Conservation (phyloP, 2,329 filamentous ascomycete species). For the Ceratocystiopsis sp. region DNA sequence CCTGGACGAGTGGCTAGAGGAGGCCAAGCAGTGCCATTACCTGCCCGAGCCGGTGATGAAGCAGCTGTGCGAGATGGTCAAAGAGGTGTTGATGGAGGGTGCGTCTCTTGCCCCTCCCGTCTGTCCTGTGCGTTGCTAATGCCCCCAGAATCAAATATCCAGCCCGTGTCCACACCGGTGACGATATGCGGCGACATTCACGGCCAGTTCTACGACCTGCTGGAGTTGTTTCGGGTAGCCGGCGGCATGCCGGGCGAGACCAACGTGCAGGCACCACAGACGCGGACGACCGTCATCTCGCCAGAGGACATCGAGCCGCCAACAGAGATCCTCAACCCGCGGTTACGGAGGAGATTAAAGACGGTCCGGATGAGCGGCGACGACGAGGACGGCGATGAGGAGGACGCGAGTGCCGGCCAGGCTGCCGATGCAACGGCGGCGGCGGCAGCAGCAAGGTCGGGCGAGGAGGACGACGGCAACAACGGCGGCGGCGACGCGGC, state of each 20-base stretch:
- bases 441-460: conserved; percentile 6
- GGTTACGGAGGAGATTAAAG: conserved; percentile 71
- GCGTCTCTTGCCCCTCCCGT: conserved; percentile 1
- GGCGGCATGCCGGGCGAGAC: conserved; percentile 89
- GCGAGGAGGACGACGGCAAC: background rate
- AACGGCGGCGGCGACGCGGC: conserved; percentile 6
- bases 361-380: conserved; percentile 19
- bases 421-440: conserved; percentile 6
- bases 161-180: conserved; percentile 90
- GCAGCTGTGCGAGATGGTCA: conserved; percentile 94
- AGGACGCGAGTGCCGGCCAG: conserved; percentile 17
- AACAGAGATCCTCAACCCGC: conserved; percentile 73
- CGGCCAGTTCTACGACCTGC: conserved; percentile 93
- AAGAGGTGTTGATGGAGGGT: conserved; percentile 98
- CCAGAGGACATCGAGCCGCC: conserved; percentile 89
- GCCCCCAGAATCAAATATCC: conserved; percentile 78
- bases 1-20: conserved; percentile 89
- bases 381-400: conserved; percentile 10
- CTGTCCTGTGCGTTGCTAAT: no score
- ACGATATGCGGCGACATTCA: conserved; percentile 98
- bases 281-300: conserved; percentile 58
- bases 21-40: conserved; percentile 94
- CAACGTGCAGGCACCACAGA: conserved; percentile 49
- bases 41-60: conserved; percentile 96
- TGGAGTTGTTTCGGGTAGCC: conserved; percentile 91